Evolutionary conservation across 148 eudicot genomes (phyloP).

Genomic region (Diospyros lotus): DNA sequence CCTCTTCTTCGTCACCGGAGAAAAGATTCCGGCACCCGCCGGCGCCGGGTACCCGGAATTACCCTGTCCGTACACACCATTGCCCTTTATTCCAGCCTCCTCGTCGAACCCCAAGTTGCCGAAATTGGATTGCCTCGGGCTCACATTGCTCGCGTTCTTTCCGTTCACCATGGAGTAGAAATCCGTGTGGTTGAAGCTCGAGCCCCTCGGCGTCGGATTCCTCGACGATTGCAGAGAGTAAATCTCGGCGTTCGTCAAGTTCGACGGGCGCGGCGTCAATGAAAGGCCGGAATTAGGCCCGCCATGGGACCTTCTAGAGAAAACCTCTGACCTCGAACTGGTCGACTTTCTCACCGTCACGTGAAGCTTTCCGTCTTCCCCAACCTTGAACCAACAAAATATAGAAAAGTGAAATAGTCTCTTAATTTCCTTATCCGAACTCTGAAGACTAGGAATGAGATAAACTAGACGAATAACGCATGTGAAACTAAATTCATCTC

Average conservation of each 20-base stretch:
- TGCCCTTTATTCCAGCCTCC: constrained; percentile 45
- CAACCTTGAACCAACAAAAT: constrained; percentile 9
- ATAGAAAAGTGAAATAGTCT: too few species aligned
- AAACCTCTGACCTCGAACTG: constrained; percentile 61
- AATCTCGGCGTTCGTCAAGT: constrained; percentile 76
- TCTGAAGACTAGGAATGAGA: too few species aligned
- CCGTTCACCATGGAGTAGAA: constrained; percentile 67
- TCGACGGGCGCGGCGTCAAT: constrained; percentile 65
- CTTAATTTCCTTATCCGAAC: too few species aligned
- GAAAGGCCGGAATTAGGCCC: constrained; percentile 40
- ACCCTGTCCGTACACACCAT: constrained; percentile 28
- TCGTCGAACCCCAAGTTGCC: constrained; percentile 71
- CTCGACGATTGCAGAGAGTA: constrained; percentile 67
- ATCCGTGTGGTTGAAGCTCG: constrained; percentile 81
- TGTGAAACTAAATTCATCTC: too few species aligned
- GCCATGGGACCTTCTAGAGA: constrained; percentile 57
- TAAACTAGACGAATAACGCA: too few species aligned
- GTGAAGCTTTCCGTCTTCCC: constrained; percentile 72
- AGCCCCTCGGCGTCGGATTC: constrained; percentile 76
- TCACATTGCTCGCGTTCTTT: constrained; percentile 39
- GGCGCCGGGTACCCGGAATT: constrained; percentile 69
- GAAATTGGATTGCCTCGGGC: constrained; percentile 63
- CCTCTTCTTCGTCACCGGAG: constrained; percentile 46
- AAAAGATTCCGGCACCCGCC: constrained; percentile 59
- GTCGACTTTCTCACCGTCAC: constrained; percentile 69